Evolutionary conservation across 2,329 filamentous ascomycete genomes (phyloP).

Genomic region (Aspergillus novofumigatus): DNA sequence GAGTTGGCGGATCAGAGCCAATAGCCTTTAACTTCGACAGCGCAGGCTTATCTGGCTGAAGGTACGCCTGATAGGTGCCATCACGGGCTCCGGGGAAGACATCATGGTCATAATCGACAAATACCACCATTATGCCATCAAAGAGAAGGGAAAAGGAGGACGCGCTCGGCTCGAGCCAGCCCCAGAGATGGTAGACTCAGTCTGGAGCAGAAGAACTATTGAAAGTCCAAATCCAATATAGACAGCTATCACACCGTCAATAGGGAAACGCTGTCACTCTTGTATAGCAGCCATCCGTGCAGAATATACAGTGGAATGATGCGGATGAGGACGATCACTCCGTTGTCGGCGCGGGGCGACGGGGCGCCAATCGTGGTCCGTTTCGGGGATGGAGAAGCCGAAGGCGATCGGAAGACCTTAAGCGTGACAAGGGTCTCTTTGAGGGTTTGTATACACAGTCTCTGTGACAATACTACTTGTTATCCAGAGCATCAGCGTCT

Average conservation of each 20-base stretch:
- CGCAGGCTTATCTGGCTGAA: conserved; percentile 20
- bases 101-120: conserved; percentile 44
- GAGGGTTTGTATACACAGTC: not conserved
- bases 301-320: conserved; percentile 23
- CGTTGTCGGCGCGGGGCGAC: conserved; percentile 22
- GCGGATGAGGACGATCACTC: conserved; percentile 21
- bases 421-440: conserved; percentile 66
- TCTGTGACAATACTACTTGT: not conserved
- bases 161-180: conserved; percentile 9
- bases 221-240: conserved; percentile 3
- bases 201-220: conserved; percentile 11
- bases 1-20: conserved; percentile 5
- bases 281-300: not conserved
- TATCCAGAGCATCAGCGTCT: not conserved
- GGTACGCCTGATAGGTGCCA: conserved; percentile 11
- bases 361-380: conserved; percentile 10
- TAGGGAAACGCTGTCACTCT: not conserved
- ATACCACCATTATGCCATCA: conserved; percentile 43
- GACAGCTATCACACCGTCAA: not conserved
- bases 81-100: conserved; percentile 15
- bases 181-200: conserved; percentile 5
- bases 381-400: conserved; percentile 15
- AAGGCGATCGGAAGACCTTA: conserved; percentile 73
- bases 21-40: conserved; percentile 17
- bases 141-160: conserved; percentile 2